These are phyloP conservation scores for Xanthoconium purpureum DNA, from an alignment of 768 basidiomycete genomes.

Conservation along the genomic window DNA sequence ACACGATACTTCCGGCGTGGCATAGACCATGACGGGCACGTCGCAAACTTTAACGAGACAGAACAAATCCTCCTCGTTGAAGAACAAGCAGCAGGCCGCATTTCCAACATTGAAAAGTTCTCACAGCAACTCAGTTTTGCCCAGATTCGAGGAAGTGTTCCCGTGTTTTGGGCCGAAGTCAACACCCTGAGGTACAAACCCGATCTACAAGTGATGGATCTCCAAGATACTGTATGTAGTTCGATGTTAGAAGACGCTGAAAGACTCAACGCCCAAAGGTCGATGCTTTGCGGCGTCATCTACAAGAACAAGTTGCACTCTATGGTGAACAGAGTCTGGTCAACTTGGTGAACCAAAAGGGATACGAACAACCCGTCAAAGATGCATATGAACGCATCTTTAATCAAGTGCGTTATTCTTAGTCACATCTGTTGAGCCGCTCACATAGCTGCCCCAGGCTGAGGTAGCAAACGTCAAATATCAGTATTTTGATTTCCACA, in stretches of 20 bases:
- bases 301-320: constrained; percentile 63
- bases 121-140: constrained; percentile 78
- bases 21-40: constrained; percentile 83
- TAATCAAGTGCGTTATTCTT: constrained; percentile 45
- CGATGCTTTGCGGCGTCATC: constrained; percentile 67
- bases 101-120: constrained; percentile 43
- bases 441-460: constrained; percentile 38
- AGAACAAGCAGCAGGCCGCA: constrained; percentile 42
- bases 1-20: constrained; percentile 97
- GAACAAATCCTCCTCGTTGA: constrained; percentile 90
- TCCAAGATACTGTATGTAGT: constrained; percentile 71
- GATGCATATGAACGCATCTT: constrained; percentile 88
- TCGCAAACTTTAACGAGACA: constrained; percentile 97
- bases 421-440: neutral
- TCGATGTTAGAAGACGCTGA: neutral
- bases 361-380: constrained; percentile 90
- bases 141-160: constrained; percentile 91
- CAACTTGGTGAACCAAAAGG: constrained; percentile 92
- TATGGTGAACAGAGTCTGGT: constrained; percentile 83
- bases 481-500: constrained; percentile 96
- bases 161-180: constrained; percentile 94
- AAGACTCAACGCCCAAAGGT: constrained; percentile 42
- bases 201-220: constrained; percentile 94
- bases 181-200: constrained; percentile 95
- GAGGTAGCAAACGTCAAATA: constrained; percentile 73